phyloP scores from a whole-genome alignment of 495 filamentous ascomycete species.

The Xanthoparmelia taractica region DNA sequence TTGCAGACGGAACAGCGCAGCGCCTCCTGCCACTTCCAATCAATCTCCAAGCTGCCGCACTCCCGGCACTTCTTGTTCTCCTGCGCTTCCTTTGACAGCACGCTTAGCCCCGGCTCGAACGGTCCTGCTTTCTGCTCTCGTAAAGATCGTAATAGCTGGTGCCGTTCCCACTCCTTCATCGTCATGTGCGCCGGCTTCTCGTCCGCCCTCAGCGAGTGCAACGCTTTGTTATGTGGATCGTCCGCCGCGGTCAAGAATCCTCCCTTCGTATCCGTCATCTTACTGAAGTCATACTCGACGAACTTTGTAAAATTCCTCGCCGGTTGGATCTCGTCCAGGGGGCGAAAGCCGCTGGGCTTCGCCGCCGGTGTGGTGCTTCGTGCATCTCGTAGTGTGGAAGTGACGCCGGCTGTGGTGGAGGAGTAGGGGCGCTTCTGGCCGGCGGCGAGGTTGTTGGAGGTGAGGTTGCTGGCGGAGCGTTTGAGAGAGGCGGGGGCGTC shows the following conservation, averaged over 20 bases:
- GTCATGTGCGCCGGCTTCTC: constrained; percentile 85
- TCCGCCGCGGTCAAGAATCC: constrained; percentile 83
- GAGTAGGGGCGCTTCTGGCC: constrained; percentile 56
- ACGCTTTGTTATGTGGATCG: constrained; percentile 77
- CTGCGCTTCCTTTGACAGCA: constrained; percentile 43
- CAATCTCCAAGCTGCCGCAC: constrained; percentile 76
- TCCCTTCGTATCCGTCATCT: constrained; percentile 96
- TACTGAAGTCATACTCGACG: constrained; percentile 94
- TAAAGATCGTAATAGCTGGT: constrained; percentile 61
- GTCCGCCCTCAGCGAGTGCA: constrained; percentile 51
- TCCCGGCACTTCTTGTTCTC: constrained; percentile 67
- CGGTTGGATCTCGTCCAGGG: constrained; percentile 54
- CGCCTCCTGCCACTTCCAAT: constrained; percentile 86
- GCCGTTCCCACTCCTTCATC: constrained; percentile 81
- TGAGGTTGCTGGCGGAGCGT: constrained; percentile 21
- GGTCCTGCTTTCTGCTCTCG: constrained; percentile 68
- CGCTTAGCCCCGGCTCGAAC: constrained; percentile 77
- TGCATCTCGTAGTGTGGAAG: constrained; percentile 62
- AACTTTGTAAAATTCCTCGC: constrained; percentile 81
- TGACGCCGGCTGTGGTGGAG: constrained; percentile 42
- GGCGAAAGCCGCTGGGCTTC: constrained; percentile 30
- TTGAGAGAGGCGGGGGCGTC: constrained; percentile 14
- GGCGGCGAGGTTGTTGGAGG: constrained; percentile 31
- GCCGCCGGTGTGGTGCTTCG: constrained; percentile 28
- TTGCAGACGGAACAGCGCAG: constrained; percentile 65